A percentile compares a stretch with the other conserved stretches of the same genome.
These are phyloP conservation scores for Fraxinus baroniana DNA, from an alignment of 305 asterid species.

Conservation along the genomic window DNA sequence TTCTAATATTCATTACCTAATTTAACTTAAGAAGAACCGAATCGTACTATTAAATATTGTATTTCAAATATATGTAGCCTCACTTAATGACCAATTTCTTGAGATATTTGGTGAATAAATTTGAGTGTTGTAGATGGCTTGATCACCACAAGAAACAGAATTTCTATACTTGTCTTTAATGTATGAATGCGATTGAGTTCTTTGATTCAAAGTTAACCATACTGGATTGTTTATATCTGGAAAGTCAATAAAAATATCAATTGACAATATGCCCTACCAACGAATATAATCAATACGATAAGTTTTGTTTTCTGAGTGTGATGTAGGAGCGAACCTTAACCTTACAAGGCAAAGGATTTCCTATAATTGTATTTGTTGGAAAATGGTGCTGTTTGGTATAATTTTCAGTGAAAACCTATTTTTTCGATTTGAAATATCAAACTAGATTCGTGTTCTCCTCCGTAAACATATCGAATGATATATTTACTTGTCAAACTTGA, in stretches of 20 bases:
- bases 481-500: not conserved
- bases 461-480: too few relatives aligned
- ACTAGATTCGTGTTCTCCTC: not conserved
- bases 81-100: not conserved
- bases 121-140: not conserved
- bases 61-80: not conserved
- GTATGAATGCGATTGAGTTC: not conserved
- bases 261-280: slow-evolving; percentile 27
- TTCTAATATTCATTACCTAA: not conserved
- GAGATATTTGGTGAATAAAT: not conserved
- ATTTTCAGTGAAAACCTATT: not conserved
- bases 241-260: not conserved
- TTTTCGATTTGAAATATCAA: not conserved
- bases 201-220: not conserved
- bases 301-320: not conserved
- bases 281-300: not conserved
- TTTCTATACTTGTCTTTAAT: not conserved
- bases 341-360: not conserved
- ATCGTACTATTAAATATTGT: not conserved
- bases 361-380: not conserved
- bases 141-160: not conserved
- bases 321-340: not conserved
- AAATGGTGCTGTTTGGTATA: not conserved
- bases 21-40: not conserved
- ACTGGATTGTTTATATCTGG: not conserved